A percentile compares a stretch with the other conserved stretches of the same genome.
These are phyloP conservation scores for Eremomyces bilateralis DNA, from an alignment of 495 filamentous ascomycete genomes.

Conservation along the genomic window DNA sequence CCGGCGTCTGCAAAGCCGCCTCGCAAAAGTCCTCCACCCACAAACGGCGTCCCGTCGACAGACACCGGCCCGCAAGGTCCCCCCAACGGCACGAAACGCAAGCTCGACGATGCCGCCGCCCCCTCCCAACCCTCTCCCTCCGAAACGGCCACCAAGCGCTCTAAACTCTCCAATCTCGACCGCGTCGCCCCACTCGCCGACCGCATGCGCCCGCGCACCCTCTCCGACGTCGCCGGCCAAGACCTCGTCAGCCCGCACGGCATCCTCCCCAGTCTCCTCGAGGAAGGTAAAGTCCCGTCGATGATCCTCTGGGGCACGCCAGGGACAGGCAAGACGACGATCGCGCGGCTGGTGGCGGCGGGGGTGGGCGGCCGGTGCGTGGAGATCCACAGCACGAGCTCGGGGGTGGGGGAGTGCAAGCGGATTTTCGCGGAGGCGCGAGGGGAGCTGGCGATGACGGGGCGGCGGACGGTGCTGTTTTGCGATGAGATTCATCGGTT, in stretches of 20 bases:
- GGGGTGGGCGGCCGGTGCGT: constrained; percentile 67
- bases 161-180: constrained; percentile 29
- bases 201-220: constrained; percentile 65
- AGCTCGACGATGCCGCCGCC: constrained; percentile 4
- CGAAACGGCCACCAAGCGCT: constrained; percentile 36
- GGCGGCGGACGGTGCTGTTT: constrained; percentile 85
- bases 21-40: not conserved
- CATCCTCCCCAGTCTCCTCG: constrained; percentile 73
- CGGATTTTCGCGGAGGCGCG: constrained; percentile 76
- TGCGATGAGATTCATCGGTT: constrained; percentile 97
- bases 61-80: too few species aligned
- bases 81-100: constrained; percentile 1
- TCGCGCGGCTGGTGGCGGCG: constrained; percentile 78
- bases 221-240: constrained; percentile 81
- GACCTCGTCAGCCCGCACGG: constrained; percentile 71
- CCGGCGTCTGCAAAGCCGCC: constrained; percentile 2
- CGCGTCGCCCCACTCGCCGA: constrained; percentile 73
- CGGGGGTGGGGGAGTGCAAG: constrained; percentile 83
- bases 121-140: constrained; percentile 19
- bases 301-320: constrained; percentile 92
- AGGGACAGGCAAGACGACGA: constrained; percentile 92
- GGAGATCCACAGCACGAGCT: constrained; percentile 87
- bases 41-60: constrained; percentile 1
- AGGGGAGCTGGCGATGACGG: constrained; percentile 61
- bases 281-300: constrained; percentile 66